Evolutionary conservation across 2,329 filamentous ascomycete genomes (phyloP).

Genomic region (Sporothrix inflata): DNA sequence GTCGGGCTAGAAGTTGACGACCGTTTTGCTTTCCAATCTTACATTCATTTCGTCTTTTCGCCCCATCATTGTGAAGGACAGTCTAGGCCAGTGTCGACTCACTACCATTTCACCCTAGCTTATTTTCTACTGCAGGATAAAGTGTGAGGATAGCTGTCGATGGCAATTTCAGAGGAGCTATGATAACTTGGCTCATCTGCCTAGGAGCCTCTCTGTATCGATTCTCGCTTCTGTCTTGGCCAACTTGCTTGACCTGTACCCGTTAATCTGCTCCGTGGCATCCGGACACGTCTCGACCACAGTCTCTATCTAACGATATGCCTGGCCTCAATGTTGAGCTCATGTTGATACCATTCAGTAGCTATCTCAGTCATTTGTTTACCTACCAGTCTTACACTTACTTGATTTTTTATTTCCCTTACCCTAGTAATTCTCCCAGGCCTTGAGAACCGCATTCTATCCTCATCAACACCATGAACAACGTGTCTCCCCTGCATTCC

Average conservation of each 20-base stretch:
- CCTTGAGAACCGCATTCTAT: not conserved
- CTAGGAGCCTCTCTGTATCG: not conserved
- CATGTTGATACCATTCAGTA: not conserved
- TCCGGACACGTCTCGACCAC: not conserved
- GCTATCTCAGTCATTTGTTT: not conserved
- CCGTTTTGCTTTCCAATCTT: not conserved
- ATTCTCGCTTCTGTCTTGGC: not conserved
- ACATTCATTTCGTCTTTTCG: too few species aligned
- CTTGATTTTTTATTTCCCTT: too few species aligned
- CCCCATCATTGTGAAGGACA: not conserved
- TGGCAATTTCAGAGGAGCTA: not conserved
- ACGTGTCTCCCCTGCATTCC: too few species aligned
- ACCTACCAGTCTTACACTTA: not conserved
- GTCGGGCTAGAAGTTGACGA: not conserved
- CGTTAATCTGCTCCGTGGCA: not conserved
- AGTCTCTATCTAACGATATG: not conserved
- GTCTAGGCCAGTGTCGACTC: not conserved
- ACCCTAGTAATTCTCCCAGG: too few species aligned
- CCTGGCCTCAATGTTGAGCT: not conserved
- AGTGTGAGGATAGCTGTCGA: not conserved
- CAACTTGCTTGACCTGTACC: not conserved
- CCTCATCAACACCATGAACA: not conserved
- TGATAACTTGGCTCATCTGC: not conserved
- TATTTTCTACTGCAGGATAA: not conserved
- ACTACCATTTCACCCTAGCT: not conserved